These are phyloP conservation scores for Cercospora nicotianae DNA, from an alignment of 2,329 filamentous ascomycete genomes.

Conservation along the genomic window DNA sequence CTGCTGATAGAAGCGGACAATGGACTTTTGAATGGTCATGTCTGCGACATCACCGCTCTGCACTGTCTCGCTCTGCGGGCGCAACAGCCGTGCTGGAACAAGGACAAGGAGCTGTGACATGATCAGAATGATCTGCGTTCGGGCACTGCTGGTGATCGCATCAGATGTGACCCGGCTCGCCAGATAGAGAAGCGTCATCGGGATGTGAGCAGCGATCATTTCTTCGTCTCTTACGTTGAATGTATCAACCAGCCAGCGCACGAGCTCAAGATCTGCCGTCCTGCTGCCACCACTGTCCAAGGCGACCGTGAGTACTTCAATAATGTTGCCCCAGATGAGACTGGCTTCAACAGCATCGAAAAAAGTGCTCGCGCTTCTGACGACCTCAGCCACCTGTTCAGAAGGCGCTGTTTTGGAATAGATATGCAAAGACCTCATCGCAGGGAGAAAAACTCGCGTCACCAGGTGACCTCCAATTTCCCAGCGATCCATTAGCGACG, in stretches of 20 bases:
- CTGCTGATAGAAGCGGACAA: slow-evolving; percentile 21
- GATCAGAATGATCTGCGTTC: slow-evolving; percentile 6
- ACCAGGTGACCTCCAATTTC: slow-evolving; percentile 91
- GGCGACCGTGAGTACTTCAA: slow-evolving; percentile 25
- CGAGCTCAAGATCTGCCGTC: slow-evolving; percentile 63
- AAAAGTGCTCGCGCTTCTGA: slow-evolving; percentile 90
- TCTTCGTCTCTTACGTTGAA: slow-evolving; percentile 97
- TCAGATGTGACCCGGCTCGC: slow-evolving; percentile 20
- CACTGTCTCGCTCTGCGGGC: not conserved
- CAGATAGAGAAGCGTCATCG: slow-evolving; percentile 59
- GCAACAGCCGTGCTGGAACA: slow-evolving; percentile 21
- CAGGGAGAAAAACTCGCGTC: slow-evolving; percentile 82
- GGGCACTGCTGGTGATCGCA: not conserved
- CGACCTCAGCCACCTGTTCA: slow-evolving; percentile 76
- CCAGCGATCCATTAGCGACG: slow-evolving; percentile 97
- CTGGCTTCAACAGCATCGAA: slow-evolving; percentile 96
- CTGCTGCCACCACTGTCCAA: slow-evolving; percentile 9
- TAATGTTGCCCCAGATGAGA: slow-evolving; percentile 67
- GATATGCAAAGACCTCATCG: slow-evolving; percentile 73
- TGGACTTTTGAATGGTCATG: slow-evolving; percentile 1
- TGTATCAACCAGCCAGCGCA: slow-evolving; percentile 77
- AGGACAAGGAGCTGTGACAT: slow-evolving; percentile 21
- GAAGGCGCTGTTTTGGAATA: slow-evolving; percentile 70
- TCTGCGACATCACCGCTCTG: slow-evolving; percentile 3
- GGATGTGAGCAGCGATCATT: slow-evolving; percentile 85